A percentile compares a stretch with the other conserved stretches of the same genome.
Evolutionary conservation across 2,329 filamentous ascomycete species (phyloP).

Genomic region (Bretziella fagacearum): DNA sequence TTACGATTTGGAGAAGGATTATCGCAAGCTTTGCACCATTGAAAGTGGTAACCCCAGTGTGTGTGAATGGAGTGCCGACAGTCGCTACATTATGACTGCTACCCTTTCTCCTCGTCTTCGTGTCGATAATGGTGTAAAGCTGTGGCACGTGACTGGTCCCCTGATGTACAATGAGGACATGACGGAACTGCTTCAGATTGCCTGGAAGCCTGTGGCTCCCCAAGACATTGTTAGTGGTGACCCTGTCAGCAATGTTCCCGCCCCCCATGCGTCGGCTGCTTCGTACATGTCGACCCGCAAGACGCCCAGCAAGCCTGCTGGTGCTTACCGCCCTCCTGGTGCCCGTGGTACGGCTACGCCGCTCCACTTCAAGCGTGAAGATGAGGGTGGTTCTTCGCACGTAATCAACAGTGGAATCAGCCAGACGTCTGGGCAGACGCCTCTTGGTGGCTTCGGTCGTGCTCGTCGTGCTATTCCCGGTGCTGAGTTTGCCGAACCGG

Average conservation of each 20-base stretch:
- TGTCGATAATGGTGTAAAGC: conserved; percentile 88
- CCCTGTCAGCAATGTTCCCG: conserved; percentile 56
- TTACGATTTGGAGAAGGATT: conserved; percentile 83
- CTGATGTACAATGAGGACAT: conserved; percentile 95
- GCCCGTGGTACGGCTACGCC: conserved; percentile 79
- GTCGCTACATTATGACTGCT: conserved; percentile 89
- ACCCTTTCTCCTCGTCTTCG: conserved; percentile 88
- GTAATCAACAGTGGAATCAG: conserved; percentile 53
- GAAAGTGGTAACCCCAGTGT: conserved; percentile 91
- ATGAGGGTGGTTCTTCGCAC: conserved; percentile 84
- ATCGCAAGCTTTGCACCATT: conserved; percentile 80
- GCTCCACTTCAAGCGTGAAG: conserved; percentile 90
- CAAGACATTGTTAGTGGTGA: conserved; percentile 45
- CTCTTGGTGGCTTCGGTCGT: conserved; percentile 65
- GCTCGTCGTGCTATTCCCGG: conserved; percentile 68
- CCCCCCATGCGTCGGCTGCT: conserved; percentile 66
- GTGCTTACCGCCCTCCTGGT: conserved; percentile 87
- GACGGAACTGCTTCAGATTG: conserved; percentile 79
- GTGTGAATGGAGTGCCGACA: conserved; percentile 94
- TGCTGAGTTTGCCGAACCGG: conserved; percentile 58
- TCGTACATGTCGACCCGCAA: conserved; percentile 74
- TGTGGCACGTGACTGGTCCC: conserved; percentile 80
- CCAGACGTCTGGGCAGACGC: conserved; percentile 25
- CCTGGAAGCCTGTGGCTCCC: conserved; percentile 63
- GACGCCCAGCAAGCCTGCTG: conserved; percentile 91